Evolutionary conservation across 352 stramenopile genomes (phyloP).

Genomic region (Pythium utonaiense): DNA sequence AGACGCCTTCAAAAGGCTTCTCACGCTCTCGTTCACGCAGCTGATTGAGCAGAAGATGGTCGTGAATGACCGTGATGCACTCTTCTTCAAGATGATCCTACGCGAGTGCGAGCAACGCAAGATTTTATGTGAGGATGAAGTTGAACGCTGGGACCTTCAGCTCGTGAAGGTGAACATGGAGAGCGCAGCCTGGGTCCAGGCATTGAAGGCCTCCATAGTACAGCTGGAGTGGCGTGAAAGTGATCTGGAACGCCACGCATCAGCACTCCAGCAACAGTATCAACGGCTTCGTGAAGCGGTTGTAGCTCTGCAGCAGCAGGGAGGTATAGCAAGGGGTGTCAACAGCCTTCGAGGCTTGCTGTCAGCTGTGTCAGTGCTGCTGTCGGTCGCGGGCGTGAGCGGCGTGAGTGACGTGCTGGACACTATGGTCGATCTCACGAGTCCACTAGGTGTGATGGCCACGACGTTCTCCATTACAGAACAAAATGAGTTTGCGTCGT

Average conservation of each 20-base stretch:
- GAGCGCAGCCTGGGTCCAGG: not conserved
- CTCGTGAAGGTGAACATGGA: constrained; percentile 2
- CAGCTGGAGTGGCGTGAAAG: not conserved
- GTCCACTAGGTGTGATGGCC: not conserved
- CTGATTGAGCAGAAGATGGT: not conserved
- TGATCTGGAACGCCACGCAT: not conserved
- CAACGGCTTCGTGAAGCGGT: not conserved
- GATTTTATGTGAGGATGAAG: not conserved
- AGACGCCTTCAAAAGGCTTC: not conserved
- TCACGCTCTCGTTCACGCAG: not conserved
- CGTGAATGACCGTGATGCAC: not conserved
- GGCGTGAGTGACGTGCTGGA: constrained; percentile 3
- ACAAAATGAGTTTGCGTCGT: not conserved
- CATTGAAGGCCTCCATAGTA: not conserved
- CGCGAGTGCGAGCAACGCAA: not conserved
- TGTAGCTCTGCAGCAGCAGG: not conserved
- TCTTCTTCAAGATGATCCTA: not conserved
- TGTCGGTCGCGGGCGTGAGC: constrained; percentile 3
- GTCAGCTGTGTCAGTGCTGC: not conserved
- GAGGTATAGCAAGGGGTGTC: not conserved
- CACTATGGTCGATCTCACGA: constrained; percentile 3
- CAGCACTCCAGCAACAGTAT: not conserved
- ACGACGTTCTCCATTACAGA: not conserved
- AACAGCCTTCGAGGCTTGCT: not conserved
- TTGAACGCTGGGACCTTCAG: not conserved